Conservation (phyloP, 2,329 filamentous ascomycete species). For the Phaeosphaeriaceae sp. region DNA sequence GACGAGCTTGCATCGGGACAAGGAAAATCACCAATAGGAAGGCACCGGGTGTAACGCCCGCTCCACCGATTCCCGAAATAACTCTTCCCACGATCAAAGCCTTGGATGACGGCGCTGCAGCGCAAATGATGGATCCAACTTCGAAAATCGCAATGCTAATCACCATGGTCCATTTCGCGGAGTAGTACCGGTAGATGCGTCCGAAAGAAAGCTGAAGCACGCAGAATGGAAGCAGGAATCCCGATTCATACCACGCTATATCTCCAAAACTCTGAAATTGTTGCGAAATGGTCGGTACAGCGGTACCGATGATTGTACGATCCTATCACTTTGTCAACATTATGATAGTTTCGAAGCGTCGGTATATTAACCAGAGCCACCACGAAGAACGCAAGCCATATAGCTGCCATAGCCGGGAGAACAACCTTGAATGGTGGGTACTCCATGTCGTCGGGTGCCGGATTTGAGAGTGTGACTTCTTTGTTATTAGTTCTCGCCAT, state of each 20-base stretch:
- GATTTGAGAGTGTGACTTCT: too few relatives aligned
- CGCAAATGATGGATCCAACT: conserved; percentile 53
- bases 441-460: background rate
- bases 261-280: conserved; percentile 22
- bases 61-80: conserved; percentile 52
- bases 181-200: conserved; percentile 54
- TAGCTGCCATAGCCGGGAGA: background rate
- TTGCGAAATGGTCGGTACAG: conserved; percentile 24
- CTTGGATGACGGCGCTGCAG: conserved; percentile 40
- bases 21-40: conserved; percentile 47
- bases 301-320: conserved; percentile 3
- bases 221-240: conserved; percentile 52
- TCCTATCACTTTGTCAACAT: too few relatives aligned
- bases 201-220: conserved; percentile 55
- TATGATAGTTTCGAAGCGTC: too few relatives aligned
- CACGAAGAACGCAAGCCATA: conserved; percentile 3
- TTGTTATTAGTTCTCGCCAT: too few relatives aligned
- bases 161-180: conserved; percentile 46
- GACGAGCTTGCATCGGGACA: conserved; percentile 49
- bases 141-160: conserved; percentile 49
- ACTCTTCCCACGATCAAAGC: conserved; percentile 55
- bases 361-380: background rate
- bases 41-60: conserved; percentile 42
- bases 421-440: background rate
- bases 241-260: conserved; percentile 25